Evolutionary conservation across 208 protist species (phyloP), one percentile per base, ranked within the genome.

Genomic region (Wallacemonas sp.): DNA sequence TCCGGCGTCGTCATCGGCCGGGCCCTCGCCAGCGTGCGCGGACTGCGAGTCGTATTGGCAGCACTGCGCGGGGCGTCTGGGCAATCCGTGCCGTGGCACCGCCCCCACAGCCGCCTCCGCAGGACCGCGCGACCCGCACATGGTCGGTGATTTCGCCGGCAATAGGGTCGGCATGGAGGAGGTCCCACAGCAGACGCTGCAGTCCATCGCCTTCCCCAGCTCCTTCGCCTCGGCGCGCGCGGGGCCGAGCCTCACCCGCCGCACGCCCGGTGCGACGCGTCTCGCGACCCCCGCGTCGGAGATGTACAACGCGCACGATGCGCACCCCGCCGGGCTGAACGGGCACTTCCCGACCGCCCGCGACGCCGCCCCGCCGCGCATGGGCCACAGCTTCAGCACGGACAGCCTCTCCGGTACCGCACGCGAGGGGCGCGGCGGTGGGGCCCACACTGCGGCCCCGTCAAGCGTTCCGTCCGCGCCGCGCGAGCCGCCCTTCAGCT

Each of bases 101-200:
- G n/a, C n/a, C n/a, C n/a, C n/a, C n/a, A n/a, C n/a, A n/a, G n/a
- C n/a, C n/a, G n/a, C n/a, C n/a, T n/a, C n/a, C n/a, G n/a, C n/a
- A n/a, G n/a, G n/a, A n/a, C 44, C 29, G 44, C 20, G 44, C 18
- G 44, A 49, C n/a, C n/a, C n/a, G n/a, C n/a, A n/a, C n/a, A n/a
- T 7, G 25, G 75, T 85, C 0, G 79, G 80, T 16, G 76, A 89
- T 61, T 77, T 84, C 46, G 73, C 68, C 32, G 59, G 71, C 57
- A 73, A 71, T 4, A 48, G 57, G 14, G 61, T 54, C 0, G 57
- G 41, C 3, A 14, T 82, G 31, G 82, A 86, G 63, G 84, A 86
- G 67, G 86, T 90, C 36, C 78, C 89, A 20, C 89, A 89, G 67
- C 77, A 90, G 59, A 83, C 76, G 33, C 72, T 94, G 57, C 86